These are phyloP conservation scores for Wickerhamomyces sp. DNA, from an alignment of 1,139 yeast genomes.

Conservation along the genomic window DNA sequence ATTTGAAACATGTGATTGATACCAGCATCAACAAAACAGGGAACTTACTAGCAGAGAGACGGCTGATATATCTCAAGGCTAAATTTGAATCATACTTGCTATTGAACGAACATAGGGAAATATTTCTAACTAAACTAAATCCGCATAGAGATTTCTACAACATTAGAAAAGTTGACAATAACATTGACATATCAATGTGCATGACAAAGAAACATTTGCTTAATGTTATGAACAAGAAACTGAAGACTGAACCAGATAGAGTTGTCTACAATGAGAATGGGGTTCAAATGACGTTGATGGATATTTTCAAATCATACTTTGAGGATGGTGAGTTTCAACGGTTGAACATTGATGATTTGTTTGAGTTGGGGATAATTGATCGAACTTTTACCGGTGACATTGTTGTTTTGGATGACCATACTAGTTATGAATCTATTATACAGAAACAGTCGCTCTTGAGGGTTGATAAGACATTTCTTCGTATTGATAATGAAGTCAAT, in stretches of 20 bases:
- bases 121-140: conserved; percentile 17
- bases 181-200: conserved; percentile 18
- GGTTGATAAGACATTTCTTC: conserved; percentile 86
- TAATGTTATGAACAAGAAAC: conserved; percentile 18
- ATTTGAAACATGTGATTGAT: conserved; percentile 14
- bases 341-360: conserved; percentile 24
- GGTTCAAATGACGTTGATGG: conserved; percentile 10
- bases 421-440: conserved; percentile 17
- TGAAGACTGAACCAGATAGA: conserved; percentile 19
- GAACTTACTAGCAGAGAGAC: conserved; percentile 7
- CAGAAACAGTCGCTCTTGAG: conserved; percentile 32
- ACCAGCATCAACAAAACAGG: conserved; percentile 10
- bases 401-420: conserved; percentile 6
- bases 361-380: conserved; percentile 24
- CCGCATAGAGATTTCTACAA: conserved; percentile 25
- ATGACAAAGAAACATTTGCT: conserved; percentile 22
- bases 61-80: conserved; percentile 16
- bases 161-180: conserved; percentile 22
- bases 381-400: conserved; percentile 11
- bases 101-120: conserved; percentile 21
- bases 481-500: conserved; percentile 84
- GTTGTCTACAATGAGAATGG: conserved; percentile 20
- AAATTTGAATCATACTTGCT: conserved; percentile 19
- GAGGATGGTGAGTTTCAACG: conserved; percentile 7
- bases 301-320: conserved; percentile 20